Conservation (phyloP, 352 stramenopile genomes). For the Achlya hypogyna region DNA sequence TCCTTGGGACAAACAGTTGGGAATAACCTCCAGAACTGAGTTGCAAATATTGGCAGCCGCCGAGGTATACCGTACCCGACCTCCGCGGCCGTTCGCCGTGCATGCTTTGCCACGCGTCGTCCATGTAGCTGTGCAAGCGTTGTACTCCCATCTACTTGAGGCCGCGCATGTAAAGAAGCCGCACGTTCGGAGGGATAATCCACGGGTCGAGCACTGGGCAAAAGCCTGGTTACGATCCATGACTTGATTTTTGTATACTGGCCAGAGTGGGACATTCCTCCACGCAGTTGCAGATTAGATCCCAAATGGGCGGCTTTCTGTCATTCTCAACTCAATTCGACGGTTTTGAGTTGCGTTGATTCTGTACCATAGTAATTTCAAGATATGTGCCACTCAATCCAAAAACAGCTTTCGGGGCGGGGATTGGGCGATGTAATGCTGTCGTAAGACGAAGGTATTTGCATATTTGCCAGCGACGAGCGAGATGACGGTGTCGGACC, state of each 20-base stretch:
- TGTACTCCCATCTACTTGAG: too few relatives aligned
- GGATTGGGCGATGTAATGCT: too few relatives aligned
- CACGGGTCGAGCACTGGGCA: too few relatives aligned
- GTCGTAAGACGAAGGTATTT: background rate
- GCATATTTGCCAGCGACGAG: background rate
- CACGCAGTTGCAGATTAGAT: background rate
- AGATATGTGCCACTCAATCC: too few relatives aligned
- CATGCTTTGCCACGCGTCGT: background rate
- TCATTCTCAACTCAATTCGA: background rate
- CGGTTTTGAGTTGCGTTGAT: background rate
- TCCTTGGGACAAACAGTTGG: too few relatives aligned
- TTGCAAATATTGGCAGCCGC: background rate
- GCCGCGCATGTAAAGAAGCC: too few relatives aligned
- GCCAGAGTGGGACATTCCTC: background rate
- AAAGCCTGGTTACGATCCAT: too few relatives aligned
- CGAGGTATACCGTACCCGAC: too few relatives aligned
- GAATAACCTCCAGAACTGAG: background rate
- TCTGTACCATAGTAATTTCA: background rate
- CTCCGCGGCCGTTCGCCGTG: too few relatives aligned
- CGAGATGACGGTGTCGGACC: conserved; percentile 29
- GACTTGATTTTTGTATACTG: background rate
- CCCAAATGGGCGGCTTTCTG: background rate
- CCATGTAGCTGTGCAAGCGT: background rate
- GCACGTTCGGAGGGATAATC: too few relatives aligned
- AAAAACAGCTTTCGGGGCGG: background rate